Evolutionary conservation across 2,329 filamentous ascomycete genomes (phyloP).

Genomic region (Neofusicoccum parvum): DNA sequence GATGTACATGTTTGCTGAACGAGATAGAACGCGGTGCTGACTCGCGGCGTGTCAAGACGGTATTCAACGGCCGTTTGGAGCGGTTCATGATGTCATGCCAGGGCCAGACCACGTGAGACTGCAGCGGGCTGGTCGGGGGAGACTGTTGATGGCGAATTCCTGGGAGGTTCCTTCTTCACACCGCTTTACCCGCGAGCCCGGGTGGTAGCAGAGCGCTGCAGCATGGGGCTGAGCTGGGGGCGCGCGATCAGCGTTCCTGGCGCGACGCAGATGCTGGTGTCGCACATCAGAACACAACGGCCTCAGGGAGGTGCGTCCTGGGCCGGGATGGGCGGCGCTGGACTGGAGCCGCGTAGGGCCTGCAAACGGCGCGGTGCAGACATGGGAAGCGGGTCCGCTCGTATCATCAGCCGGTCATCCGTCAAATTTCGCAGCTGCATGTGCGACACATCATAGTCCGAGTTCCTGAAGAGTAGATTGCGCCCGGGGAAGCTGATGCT

Average conservation of each 20-base stretch:
- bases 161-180: constrained; percentile 19
- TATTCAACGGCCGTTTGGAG: constrained; percentile 7
- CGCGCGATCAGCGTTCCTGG: constrained; percentile 6
- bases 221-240: background rate
- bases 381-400: background rate
- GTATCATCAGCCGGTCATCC: constrained; percentile 14
- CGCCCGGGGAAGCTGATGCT: constrained; percentile 15
- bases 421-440: constrained; percentile 16
- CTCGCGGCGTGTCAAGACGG: background rate
- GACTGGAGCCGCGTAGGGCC: constrained; percentile 12
- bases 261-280: constrained; percentile 14
- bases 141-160: constrained; percentile 6
- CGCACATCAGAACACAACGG: background rate
- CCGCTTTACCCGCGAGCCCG: constrained; percentile 9
- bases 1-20: background rate
- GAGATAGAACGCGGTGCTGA: background rate
- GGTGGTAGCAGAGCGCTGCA: background rate
- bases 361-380: constrained; percentile 7
- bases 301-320: background rate
- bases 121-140: background rate
- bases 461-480: constrained; percentile 15
- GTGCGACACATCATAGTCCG: background rate
- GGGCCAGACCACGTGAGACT: constrained; percentile 18
- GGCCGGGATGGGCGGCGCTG: background rate
- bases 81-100: constrained; percentile 20